Conservation (phyloP, 192 early-diverging fungal genomes). For the Linnemannia exigua region DNA sequence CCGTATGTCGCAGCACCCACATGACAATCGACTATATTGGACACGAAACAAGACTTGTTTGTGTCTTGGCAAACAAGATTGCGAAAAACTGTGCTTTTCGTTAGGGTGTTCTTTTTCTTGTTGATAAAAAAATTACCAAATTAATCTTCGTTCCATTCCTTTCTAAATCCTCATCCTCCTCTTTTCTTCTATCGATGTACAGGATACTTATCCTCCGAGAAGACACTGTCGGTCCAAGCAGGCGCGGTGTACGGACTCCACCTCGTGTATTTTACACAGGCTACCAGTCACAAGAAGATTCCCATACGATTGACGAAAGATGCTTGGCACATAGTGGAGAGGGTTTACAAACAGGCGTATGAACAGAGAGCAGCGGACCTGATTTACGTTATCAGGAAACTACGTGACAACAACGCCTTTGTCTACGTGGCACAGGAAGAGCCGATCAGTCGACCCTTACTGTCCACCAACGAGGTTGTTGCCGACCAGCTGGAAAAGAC, state of each 20-base stretch:
- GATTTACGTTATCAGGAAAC: slow-evolving; percentile 19
- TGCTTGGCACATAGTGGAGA: slow-evolving; percentile 5
- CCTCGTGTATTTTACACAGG: slow-evolving; percentile 36
- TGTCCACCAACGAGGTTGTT: neutral
- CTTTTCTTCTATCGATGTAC: neutral
- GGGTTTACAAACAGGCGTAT: slow-evolving; percentile 22
- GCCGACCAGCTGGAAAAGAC: neutral
- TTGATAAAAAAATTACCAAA: too few relatives aligned
- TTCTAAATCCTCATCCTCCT: too few relatives aligned
- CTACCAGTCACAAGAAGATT: slow-evolving; percentile 3
- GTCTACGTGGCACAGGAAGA: slow-evolving; percentile 18
- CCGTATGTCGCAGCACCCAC: too few relatives aligned
- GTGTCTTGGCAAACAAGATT: too few relatives aligned
- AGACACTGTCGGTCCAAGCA: neutral
- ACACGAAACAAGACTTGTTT: too few relatives aligned
- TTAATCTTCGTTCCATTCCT: too few relatives aligned
- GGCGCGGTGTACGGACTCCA: slow-evolving; percentile 22
- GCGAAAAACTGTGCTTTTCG: too few relatives aligned
- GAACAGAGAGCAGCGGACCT: slow-evolving; percentile 13
- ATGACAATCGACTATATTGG: neutral
- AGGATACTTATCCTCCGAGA: slow-evolving; percentile 13
- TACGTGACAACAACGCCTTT: slow-evolving; percentile 15
- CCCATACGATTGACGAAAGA: slow-evolving; percentile 19
- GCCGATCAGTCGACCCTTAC: neutral
- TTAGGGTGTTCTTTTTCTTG: too few relatives aligned